Evolutionary conservation across 306 rosid genomes (phyloP).

Genomic region (Hippophae gyantsensis): DNA sequence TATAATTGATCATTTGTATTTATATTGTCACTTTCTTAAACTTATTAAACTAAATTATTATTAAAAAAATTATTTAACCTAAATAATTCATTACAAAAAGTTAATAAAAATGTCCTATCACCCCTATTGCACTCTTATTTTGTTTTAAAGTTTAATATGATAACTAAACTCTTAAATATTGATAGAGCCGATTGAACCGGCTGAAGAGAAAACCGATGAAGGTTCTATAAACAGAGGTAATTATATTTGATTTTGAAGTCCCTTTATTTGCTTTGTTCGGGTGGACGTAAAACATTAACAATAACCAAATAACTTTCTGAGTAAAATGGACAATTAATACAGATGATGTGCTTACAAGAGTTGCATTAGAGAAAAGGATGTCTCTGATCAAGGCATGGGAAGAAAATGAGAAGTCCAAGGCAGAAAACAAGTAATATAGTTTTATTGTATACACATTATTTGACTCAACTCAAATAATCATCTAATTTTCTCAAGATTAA

Average conservation of each 20-base stretch:
- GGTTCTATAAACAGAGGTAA: conserved; percentile 68
- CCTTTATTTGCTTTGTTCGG: background rate
- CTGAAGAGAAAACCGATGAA: conserved; percentile 38
- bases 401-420: conserved; percentile 53
- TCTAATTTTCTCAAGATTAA: no score
- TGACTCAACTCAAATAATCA: no score
- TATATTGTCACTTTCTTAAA: no score
- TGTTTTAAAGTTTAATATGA: no score
- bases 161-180: background rate
- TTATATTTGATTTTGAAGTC: background rate
- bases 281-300: background rate
- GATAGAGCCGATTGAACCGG: conserved; percentile 41
- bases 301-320: background rate
- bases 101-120: no score
- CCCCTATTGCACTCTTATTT: no score
- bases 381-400: conserved; percentile 59
- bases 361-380: conserved; percentile 45
- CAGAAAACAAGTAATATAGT: conserved; percentile 41
- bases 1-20: no score
- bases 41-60: no score
- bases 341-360: conserved; percentile 54
- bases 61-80: no score
- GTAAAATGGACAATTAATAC: background rate
- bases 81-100: no score
- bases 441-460: background rate